Percentiles rank a stretch among this genome's conserved stretches.
phyloP scores from a whole-genome alignment of 2,329 filamentous ascomycete genomes.

The Penicillium sp. region DNA sequence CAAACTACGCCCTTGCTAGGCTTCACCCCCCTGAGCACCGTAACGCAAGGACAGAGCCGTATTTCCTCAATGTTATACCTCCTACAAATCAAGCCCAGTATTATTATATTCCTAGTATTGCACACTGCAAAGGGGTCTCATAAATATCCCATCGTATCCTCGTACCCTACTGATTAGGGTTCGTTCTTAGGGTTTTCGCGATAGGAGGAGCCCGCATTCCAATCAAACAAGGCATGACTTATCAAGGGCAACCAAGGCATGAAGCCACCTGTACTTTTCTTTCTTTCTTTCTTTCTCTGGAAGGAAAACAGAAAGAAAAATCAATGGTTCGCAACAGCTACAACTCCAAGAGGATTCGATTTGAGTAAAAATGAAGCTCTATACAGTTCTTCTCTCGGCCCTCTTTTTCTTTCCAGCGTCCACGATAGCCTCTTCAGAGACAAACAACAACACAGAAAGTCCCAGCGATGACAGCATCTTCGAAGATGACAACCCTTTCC shows the following conservation, averaged over 20 bases:
- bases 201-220: background rate
- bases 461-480: background rate
- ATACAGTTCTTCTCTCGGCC: constrained; percentile 1
- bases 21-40: background rate
- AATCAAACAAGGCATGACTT: constrained; percentile 1
- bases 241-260: constrained; percentile 2
- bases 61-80: background rate
- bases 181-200: background rate
- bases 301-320: background rate
- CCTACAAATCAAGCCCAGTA: background rate
- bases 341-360: background rate
- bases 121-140: background rate
- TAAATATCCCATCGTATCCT: background rate
- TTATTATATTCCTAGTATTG: background rate
- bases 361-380: background rate
- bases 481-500: background rate
- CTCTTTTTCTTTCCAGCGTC: background rate
- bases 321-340: background rate
- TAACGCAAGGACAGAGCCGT: background rate
- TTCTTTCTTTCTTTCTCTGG: background rate
- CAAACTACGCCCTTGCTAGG: background rate
- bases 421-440: background rate
- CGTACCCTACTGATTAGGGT: background rate
- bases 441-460: background rate
- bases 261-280: constrained; percentile 1